Base-by-base conservation (phyloP, 345 rosid species). In the Moringa oleifera region DNA sequence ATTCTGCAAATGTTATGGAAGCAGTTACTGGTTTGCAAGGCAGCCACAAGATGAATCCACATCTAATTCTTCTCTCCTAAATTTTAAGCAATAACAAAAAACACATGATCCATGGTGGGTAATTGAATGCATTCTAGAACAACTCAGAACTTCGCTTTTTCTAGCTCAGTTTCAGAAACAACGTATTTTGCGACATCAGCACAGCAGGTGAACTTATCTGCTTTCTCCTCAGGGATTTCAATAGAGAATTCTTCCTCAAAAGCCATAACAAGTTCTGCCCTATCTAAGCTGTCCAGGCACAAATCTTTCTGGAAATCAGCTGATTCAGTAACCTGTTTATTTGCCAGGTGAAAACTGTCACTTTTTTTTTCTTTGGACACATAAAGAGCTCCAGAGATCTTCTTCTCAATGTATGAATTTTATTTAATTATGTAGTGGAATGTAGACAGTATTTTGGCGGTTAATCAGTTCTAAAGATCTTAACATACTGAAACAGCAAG, bases 231-330 rank as follows among this genome's bases (percentile, higher is more conserved):
- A 0, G 86, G 85, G 68, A 86, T 86, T 63, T 81, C 85, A 5
- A 83, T 62, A 58, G 83, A 81, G 74, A 86, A 81, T 56, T 83
- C 88, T 67, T 81, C 71, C 78, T 86, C 91, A 2, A 86, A 67
- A 61, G 88, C 88, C 91, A 85, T 85, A 20, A 81, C 88, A 25
- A 85, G 83, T 68, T 83, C 91, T 54, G 81, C 85, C 76, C 79
- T 85, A 70, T 85, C 88, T 63, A 85, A 68, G 64, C 86, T 83
- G 64, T 85, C 91, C 47, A 85, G 77, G 68, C 68, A 65, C 71
- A 85, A 64, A 74, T 85, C 88, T 46, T 85, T 81, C 46, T 79
- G 81, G 73, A 83, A 85, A 68, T 85, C 73, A 22, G 91, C 83
- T n/a, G 70, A 74, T 71, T 77, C 84, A 25, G 80, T 79, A 20